Base-by-base conservation (phyloP, 2,329 filamentous ascomycete genomes). In the Epichloe gansuensis region DNA sequence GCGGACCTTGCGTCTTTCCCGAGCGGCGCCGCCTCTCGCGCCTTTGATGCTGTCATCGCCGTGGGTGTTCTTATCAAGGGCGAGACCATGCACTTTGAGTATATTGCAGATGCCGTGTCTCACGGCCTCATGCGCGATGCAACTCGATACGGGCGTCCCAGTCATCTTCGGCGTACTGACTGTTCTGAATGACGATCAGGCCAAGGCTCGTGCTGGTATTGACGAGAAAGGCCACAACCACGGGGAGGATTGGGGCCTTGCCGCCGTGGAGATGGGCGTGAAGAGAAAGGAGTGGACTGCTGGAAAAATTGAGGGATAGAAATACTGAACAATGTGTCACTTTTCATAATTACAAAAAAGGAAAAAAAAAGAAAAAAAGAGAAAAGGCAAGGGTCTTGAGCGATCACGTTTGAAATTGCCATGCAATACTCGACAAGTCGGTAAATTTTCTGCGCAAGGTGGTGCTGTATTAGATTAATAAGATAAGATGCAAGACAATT, bases 21-120 rank as follows among this genome's bases (percentile, higher is more conserved):
- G 21, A 56, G 69, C 46, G 57, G 66, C 34, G 63, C 71, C 3
- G 65, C 69, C n/a, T 71, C 78, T 54, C 72, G 75, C 52, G 81
- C 89, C 21, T 97, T 97, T 63, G 91, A 97, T 66, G 93, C 93
- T 57, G 83, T 98, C 58, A 91, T 98, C 59, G 90, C 93, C 51
- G 87, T 98, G 60, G 93, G 93, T 52, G 91, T 95, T 53, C 81
- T 98, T 56, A 96, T 98, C 74, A 98, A 98, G 75, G 93, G 93
- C 67, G 88, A 95, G 72, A 97, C 93, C 6, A 96, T 96, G 90
- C 93, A 98, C 72, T 98, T 98, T 65, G 93, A 98, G 72, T 97
- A 98, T 73, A 98, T 98, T 62, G 80, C 91, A 43, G 93, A 97
- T 58, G 82, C 88, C 42, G 90, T 94, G 6, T 89, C 83, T 54